Conservation (phyloP, 2,329 filamentous ascomycete species). For the Penicillium griseofulvum region DNA sequence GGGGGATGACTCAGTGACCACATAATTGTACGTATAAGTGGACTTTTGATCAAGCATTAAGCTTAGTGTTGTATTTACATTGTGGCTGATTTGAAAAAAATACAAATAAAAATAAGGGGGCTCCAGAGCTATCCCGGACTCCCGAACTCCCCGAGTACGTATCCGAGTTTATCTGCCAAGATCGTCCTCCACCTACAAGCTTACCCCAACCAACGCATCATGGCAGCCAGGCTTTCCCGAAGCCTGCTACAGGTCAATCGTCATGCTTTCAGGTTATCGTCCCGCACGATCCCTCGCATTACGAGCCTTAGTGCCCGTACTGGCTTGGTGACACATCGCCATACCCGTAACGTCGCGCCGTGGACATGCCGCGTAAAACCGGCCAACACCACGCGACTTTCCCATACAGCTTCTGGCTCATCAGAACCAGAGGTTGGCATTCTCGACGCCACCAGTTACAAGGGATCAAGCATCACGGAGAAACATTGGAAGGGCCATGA, state of each 20-base stretch:
- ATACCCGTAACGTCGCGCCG: not conserved
- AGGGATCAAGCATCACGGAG: constrained; percentile 2
- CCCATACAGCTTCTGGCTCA: constrained; percentile 5
- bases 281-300: not conserved
- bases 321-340: not conserved
- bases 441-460: constrained; percentile 1
- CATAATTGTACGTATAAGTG: too few species aligned
- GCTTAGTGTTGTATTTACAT: too few species aligned
- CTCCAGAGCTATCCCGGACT: not conserved
- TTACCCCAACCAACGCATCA: not conserved
- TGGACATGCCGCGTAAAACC: not conserved
- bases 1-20: too few species aligned
- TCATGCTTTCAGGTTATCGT: not conserved
- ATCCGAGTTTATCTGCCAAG: not conserved
- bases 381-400: not conserved
- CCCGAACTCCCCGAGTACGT: not conserved
- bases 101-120: not conserved
- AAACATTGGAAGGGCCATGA: constrained; percentile 9
- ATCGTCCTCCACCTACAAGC: not conserved
- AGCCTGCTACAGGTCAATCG: constrained; percentile 4
- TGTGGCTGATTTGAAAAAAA: too few species aligned
- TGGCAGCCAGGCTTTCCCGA: constrained; percentile 5
- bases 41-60: too few species aligned
- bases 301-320: not conserved
- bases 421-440: not conserved